phyloP scores from a whole-genome alignment of 352 stramenopile genomes.

The Thalassiosira pacifica region DNA sequence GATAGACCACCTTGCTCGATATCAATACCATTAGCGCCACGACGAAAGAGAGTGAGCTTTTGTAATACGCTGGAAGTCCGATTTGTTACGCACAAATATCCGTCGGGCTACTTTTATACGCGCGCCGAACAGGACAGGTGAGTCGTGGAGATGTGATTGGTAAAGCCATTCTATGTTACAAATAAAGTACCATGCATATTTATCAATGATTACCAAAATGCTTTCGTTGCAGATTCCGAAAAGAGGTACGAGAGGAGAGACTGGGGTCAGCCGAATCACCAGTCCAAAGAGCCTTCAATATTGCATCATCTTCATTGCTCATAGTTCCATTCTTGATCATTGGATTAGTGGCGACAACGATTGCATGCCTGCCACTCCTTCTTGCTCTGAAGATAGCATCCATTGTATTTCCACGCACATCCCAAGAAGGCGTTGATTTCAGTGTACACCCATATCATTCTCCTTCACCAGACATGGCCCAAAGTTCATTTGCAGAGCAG shows the following conservation, averaged over 20 bases:
- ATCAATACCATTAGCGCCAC: background rate
- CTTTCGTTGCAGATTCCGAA: constrained; percentile 36
- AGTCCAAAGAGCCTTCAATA: constrained; percentile 21
- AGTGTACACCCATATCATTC: constrained; percentile 32
- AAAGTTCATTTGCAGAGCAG: constrained; percentile 3
- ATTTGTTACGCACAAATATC: constrained; percentile 32
- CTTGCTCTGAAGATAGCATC: constrained; percentile 30
- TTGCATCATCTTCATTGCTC: constrained; percentile 16
- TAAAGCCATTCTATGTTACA: no score
- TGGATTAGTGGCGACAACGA: constrained; percentile 31
- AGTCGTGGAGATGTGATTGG: background rate
- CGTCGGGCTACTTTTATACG: constrained; percentile 51
- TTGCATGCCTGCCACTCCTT: constrained; percentile 44
- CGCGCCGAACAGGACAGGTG: constrained; percentile 26
- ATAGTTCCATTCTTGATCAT: constrained; percentile 20
- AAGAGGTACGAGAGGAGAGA: constrained; percentile 33
- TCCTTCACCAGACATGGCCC: background rate
- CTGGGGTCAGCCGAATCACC: background rate
- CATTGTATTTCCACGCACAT: no score
- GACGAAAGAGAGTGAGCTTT: constrained; percentile 39
- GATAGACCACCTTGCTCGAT: background rate
- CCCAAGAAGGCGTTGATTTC: constrained; percentile 29
- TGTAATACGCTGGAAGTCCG: constrained; percentile 12
- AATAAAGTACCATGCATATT: background rate
- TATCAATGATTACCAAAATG: background rate